Base-by-base conservation (phyloP, 1,284 basidiomycete genomes). In the Boletus holoroseus region DNA sequence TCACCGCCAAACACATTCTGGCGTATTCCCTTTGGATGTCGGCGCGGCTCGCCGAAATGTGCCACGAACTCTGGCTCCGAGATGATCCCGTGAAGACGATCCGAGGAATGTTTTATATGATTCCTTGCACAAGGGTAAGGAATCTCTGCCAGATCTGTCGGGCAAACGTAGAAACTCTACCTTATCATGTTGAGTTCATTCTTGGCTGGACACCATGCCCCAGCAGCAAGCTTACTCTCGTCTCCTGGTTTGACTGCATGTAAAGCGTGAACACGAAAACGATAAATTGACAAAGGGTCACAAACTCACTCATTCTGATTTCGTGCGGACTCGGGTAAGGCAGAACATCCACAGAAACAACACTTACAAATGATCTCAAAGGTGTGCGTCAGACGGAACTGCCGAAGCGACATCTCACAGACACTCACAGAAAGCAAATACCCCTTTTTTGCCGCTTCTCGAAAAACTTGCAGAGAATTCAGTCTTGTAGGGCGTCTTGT, bases 401-500 rank as follows among this genome's bases (percentile, higher is more conserved):
- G 12, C 16, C 1, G 0, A 36, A 26, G 30, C 34, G 28, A 32
- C 7, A 6, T 32, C 22, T 12, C 11, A 31, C 8, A 36, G 20
- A 32, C 41, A 74, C 87, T 70, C 60, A 91, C 88, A 89, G 43
- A 72, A 71, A 20, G 89, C 83, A 62, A 89, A 91, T 16, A 81
- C 79, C 0, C 89, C 87, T 59, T 92, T 92, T 46, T 83, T 71
- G 2, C 90, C 90, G 47, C 84, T 85, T 48, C 90, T 72, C 7
- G 89, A 90, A 60, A 90, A 88, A 53, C 80, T 85, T 0, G 85
- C 88, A 3, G 84, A 84, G 36, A 95, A 80, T 5, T 76, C 76
- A 4, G 72, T 79, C 71, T 96, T 95, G 73, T 96, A 96, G 0
- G 94, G 94, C 3, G 94, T 94, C 71, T 92, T 92, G 65, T 94